Evolutionary conservation across 345 rosid species (phyloP).

Genomic region (Syzygium jambos): DNA sequence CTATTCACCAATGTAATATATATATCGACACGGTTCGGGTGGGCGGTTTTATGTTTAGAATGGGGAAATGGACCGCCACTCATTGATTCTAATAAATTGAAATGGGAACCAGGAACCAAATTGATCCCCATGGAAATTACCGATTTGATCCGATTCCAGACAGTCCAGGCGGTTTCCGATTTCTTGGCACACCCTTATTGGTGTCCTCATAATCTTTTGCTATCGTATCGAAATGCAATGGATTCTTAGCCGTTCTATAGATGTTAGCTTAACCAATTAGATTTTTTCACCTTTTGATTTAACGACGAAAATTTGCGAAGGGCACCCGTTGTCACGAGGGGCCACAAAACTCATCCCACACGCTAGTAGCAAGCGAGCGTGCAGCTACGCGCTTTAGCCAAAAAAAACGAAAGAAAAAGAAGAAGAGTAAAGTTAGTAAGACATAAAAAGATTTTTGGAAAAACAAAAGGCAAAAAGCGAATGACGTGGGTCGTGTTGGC

Average conservation of each 20-base stretch:
- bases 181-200: too few relatives aligned
- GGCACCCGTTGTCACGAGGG: background rate
- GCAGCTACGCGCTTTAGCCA: background rate
- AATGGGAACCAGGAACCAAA: too few relatives aligned
- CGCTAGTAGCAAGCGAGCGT: background rate
- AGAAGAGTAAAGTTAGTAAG: background rate
- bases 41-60: accelerated
- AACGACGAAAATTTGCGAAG: background rate
- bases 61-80: too few relatives aligned
- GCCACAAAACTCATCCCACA: background rate
- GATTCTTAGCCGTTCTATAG: accelerated
- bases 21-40: too few relatives aligned
- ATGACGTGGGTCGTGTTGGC: background rate
- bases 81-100: too few relatives aligned
- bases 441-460: background rate
- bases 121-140: accelerated
- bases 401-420: background rate
- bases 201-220: background rate
- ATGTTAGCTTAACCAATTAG: background rate
- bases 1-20: too few relatives aligned
- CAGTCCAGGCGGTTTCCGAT: accelerated
- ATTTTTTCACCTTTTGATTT: background rate
- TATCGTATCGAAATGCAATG: background rate
- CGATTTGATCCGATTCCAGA: too few relatives aligned
- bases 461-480: background rate